Evolutionary conservation across 345 rosid species (phyloP).

Genomic region (Gossypium longicalyx): DNA sequence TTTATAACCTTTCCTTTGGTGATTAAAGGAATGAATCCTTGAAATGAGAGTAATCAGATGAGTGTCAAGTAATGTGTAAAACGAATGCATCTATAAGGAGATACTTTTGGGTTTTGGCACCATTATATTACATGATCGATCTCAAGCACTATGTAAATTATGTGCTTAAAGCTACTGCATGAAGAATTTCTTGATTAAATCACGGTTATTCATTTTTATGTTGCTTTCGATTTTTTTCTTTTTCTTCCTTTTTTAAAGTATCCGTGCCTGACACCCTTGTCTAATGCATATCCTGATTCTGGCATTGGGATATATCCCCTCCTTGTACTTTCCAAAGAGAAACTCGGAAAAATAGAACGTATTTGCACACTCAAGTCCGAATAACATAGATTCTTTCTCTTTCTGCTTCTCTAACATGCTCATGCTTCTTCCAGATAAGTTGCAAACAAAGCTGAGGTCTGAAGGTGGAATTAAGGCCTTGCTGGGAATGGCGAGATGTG

Average conservation of each 20-base stretch:
- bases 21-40: not conserved
- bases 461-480: constrained; percentile 97
- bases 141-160: not conserved
- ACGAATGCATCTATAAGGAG: not conserved
- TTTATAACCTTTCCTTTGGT: not conserved
- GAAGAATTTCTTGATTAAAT: not conserved
- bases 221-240: too few relatives aligned
- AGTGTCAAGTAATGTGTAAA: not conserved
- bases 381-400: not conserved
- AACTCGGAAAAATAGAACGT: not conserved
- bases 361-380: not conserved
- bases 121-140: not conserved
- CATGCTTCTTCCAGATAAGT: constrained; percentile 54
- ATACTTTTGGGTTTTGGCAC: constrained; percentile 43
- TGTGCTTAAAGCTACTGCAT: not conserved
- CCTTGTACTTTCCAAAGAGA: not conserved
- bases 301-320: not conserved
- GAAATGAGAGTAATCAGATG: not conserved
- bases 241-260: not conserved
- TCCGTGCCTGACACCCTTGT: not conserved
- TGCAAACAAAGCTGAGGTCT: constrained; percentile 72
- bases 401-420: not conserved
- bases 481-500: constrained; percentile 89
- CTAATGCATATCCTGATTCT: not conserved
- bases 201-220: not conserved